Evolutionary conservation across 305 asterid genomes (phyloP).

Genomic region (Solanum chacoense): DNA sequence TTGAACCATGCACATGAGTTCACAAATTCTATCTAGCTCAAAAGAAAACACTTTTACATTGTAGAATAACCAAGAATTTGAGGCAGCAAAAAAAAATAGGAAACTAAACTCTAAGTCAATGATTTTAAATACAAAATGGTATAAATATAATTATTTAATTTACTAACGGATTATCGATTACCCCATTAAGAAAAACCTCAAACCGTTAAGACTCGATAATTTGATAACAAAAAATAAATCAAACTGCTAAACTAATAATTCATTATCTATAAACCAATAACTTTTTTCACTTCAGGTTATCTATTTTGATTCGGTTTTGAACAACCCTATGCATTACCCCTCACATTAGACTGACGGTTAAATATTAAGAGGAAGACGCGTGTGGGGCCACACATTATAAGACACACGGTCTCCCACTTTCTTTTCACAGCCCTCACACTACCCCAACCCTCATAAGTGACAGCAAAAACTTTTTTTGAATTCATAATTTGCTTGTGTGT

Average conservation of each 20-base stretch:
- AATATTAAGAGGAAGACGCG: not conserved
- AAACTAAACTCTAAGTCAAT: not conserved
- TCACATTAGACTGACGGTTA: not conserved
- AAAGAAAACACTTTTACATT: not conserved
- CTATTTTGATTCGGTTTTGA: not conserved
- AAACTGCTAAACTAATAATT: not conserved
- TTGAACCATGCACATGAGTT: not conserved
- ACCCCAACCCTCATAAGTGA: not conserved
- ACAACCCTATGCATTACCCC: not conserved
- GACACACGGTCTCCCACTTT: not conserved
- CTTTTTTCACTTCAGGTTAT: too few species aligned
- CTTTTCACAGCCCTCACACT: not conserved
- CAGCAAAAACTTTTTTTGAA: not conserved
- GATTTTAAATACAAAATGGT: not conserved
- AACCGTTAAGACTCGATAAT: not conserved
- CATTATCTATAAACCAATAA: not conserved
- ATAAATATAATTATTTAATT: too few species aligned
- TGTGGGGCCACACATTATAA: not conserved
- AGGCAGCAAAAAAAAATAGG: too few species aligned
- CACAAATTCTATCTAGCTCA: not conserved
- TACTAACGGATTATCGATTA: not conserved
- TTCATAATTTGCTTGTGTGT: not conserved
- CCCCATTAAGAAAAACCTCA: not conserved
- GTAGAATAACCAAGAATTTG: not conserved
- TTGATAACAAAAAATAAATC: not conserved